A percentile compares a stretch with the other conserved stretches of the same genome.
Conservation (phyloP, 2,329 filamentous ascomycete species). For the Bipolaris cookei region DNA sequence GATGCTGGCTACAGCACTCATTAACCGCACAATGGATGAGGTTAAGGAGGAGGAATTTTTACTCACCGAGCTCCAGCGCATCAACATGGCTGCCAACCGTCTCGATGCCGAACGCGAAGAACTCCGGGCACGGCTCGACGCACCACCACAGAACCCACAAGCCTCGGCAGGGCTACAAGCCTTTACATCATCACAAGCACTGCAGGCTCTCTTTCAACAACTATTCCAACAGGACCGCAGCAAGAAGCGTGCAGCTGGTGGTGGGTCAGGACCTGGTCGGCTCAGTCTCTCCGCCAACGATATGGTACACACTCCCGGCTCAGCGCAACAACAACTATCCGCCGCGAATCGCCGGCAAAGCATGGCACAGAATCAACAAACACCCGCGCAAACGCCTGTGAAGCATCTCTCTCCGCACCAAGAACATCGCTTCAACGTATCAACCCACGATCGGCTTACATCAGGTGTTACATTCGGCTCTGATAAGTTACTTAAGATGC, state of each 20-base stretch:
- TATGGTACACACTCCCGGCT: constrained; percentile 45
- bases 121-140: constrained; percentile 84
- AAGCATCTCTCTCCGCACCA: constrained; percentile 71
- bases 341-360: constrained; percentile 45
- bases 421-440: constrained; percentile 81
- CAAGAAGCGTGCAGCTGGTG: constrained; percentile 73
- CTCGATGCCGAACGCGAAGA: constrained; percentile 89
- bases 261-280: constrained; percentile 38
- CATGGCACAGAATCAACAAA: constrained; percentile 43
- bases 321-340: constrained; percentile 36
- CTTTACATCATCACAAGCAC: constrained; percentile 81
- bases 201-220: constrained; percentile 81
- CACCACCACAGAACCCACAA: constrained; percentile 66
- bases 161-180: constrained; percentile 49
- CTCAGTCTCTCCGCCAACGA: constrained; percentile 49
- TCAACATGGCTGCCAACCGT: constrained; percentile 82
- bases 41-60: constrained; percentile 90
- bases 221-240: constrained; percentile 83
- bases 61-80: constrained; percentile 88
- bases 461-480: constrained; percentile 90
- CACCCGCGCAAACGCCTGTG: constrained; percentile 48
- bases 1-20: constrained; percentile 78
- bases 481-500: constrained; percentile 78
- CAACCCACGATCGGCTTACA: constrained; percentile 81
- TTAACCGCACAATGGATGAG: constrained; percentile 83